phyloP scores from a whole-genome alignment of 352 stramenopile genomes.

The Phytophthora uliginosa region DNA sequence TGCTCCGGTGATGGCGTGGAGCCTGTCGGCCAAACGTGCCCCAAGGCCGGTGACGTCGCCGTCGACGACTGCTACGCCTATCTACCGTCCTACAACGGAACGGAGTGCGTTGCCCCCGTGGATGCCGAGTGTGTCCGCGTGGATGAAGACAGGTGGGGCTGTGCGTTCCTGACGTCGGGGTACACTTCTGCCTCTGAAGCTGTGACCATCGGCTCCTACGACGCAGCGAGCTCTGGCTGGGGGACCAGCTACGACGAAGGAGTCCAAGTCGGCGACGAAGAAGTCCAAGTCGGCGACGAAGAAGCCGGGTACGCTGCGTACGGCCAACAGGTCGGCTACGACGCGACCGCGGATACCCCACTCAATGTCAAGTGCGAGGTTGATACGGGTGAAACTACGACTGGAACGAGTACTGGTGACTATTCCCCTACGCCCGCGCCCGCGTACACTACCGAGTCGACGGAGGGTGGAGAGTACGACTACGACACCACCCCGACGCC shows the following conservation, averaged over 20 bases:
- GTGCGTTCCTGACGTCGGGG: slow-evolving; percentile 22
- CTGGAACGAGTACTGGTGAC: background rate
- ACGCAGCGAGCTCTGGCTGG: background rate
- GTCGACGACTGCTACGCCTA: slow-evolving; percentile 23
- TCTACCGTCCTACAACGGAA: slow-evolving; percentile 33
- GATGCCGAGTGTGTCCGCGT: slow-evolving; percentile 30
- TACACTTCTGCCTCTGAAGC: slow-evolving; percentile 17
- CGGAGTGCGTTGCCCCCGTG: slow-evolving; percentile 26
- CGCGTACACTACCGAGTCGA: background rate
- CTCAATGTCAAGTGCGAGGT: slow-evolving; percentile 5
- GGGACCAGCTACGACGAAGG: background rate
- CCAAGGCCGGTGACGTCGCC: slow-evolving; percentile 31
- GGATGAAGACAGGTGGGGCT: slow-evolving; percentile 21
- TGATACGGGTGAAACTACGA: background rate
- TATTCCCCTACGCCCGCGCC: background rate
- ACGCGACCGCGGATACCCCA: background rate
- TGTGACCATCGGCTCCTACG: background rate
- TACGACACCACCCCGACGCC: background rate
- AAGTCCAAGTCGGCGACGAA: background rate
- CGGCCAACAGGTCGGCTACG: background rate
- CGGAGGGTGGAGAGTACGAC: background rate
- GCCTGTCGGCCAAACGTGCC: slow-evolving; percentile 19
- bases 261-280: background rate
- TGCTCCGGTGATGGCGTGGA: slow-evolving; percentile 25
- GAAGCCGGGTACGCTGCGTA: background rate